Percentiles rank a stretch among this genome's conserved stretches.
Evolutionary conservation across 805 yeast genomes (phyloP).

Genomic region (Ogataea trehalophila): DNA sequence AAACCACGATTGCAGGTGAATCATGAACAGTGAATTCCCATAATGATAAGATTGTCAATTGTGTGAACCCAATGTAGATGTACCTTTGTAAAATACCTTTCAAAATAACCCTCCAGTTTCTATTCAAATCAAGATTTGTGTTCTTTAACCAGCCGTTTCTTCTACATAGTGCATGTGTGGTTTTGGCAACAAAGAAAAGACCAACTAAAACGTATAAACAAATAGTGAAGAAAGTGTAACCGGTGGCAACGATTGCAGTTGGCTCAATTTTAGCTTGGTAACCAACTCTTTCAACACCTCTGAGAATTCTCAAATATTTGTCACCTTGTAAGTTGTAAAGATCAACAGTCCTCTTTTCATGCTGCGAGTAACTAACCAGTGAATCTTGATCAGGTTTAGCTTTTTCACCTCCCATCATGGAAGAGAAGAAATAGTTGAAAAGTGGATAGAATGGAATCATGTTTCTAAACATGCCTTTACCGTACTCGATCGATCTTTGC

Average conservation of each 20-base stretch:
- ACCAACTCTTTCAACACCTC: constrained; percentile 87
- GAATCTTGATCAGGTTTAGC: background rate
- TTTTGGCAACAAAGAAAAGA: constrained; percentile 50
- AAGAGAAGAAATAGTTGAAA: constrained; percentile 16
- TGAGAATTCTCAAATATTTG: constrained; percentile 55
- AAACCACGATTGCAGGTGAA: constrained; percentile 82
- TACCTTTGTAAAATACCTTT: constrained; percentile 80
- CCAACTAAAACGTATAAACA: constrained; percentile 70
- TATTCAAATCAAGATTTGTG: constrained; percentile 3
- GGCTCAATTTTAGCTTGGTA: constrained; percentile 73
- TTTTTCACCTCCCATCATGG: constrained; percentile 1
- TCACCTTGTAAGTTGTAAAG: constrained; percentile 46
- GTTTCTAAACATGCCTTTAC: constrained; percentile 9
- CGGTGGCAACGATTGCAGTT: constrained; percentile 79
- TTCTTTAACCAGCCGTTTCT: constrained; percentile 14
- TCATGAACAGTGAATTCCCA: constrained; percentile 84
- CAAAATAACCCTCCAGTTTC: constrained; percentile 52
- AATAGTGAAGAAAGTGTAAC: constrained; percentile 78
- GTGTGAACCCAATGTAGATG: constrained; percentile 80
- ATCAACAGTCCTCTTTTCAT: constrained; percentile 15
- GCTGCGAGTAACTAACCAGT: constrained; percentile 3
- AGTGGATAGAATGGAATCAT: constrained; percentile 16
- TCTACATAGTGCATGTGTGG: constrained; percentile 38
- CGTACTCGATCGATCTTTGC: constrained; percentile 51
- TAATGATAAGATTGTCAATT: constrained; percentile 68